Base-by-base conservation (phyloP, 2,329 filamentous ascomycete species). In the Monosporascus sp. region DNA sequence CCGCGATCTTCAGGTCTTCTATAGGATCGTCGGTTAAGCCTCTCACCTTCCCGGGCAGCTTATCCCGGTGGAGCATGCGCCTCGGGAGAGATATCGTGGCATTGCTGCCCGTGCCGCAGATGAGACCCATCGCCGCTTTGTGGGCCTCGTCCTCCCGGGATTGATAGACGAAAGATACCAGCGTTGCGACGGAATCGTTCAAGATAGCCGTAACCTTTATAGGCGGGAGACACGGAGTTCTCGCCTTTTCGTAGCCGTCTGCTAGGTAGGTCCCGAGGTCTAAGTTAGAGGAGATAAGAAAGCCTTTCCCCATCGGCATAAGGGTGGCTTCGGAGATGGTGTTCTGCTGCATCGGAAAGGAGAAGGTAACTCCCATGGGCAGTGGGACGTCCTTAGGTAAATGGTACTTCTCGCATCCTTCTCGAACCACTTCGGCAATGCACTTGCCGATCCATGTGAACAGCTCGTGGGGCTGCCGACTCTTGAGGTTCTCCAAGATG, bases 381-480 rank as follows among this genome's bases (percentile, higher is more conserved):
- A 88, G 68, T 50, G 77, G 73, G 27, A 73, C 68, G 54, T 73
- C 68, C 47, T 57, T 69, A 39, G 70, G 64, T 44, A 83, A 68
- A 37, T 67, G 62, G 53, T 77, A 72, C 15, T 64, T 61, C 5
- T 73, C 62, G 55, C 77, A 75, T 7, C 80, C 83, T 55, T 84
- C 79, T 35, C 72, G 73, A 17, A 93, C 84, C 3, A 92, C 87
- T 55, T 87, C 77, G 15, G 87, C 87, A 60, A 94, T 89, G 63
- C 86, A 88, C 60, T 81, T 75, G 25, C 89, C 89, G 59, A 94
- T 89, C 89, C 89, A 94, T n/a, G 78, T 71, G 67, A 94, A 94
- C 2, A 93, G 73, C 53, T 85, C 83, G 52, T 90, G 84, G 1
- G 87, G 83, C 57, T 91, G 85, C 60, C 90, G 83, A 67, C 81